These are phyloP conservation scores for Oryza meridionalis DNA, from an alignment of 176 grass and related monocot genomes.

Conservation along the genomic window DNA sequence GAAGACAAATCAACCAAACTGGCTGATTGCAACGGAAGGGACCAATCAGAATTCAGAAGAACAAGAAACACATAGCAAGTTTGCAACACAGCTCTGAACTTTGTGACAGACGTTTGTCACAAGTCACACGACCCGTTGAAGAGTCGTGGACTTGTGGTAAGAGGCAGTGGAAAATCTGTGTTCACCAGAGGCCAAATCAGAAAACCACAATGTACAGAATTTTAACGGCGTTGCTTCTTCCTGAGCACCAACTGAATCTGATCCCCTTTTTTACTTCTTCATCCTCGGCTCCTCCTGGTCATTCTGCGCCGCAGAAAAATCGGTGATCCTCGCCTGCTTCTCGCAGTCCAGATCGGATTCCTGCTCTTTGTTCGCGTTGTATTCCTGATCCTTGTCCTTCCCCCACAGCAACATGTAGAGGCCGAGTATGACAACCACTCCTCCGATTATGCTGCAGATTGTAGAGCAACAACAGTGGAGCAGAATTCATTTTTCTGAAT, in stretches of 20 bases:
- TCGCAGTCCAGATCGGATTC: slow-evolving; percentile 39
- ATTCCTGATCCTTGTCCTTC: slow-evolving; percentile 68
- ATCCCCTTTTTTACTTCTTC: neutral
- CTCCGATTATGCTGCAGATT: slow-evolving; percentile 71
- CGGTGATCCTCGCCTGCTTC: slow-evolving; percentile 19
- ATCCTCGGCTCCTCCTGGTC: neutral
- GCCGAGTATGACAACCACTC: slow-evolving; percentile 65
- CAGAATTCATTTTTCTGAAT: neutral
- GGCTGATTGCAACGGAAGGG: neutral
- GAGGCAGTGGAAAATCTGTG: neutral
- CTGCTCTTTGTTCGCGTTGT: slow-evolving; percentile 27
- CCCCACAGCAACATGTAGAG: slow-evolving; percentile 85
- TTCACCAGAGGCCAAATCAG: neutral
- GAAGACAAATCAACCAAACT: neutral
- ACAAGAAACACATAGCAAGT: neutral
- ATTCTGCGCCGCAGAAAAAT: neutral
- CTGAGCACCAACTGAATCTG: neutral
- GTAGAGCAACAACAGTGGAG: neutral
- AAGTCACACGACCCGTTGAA: neutral
- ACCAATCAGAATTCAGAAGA: neutral
- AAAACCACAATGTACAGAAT: neutral
- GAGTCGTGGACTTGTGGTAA: neutral
- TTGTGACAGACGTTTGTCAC: neutral
- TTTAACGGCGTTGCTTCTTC: neutral
- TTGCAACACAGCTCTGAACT: neutral